Conservation (phyloP, 2,329 filamentous ascomycete species). For the Corynespora cassiicola region DNA sequence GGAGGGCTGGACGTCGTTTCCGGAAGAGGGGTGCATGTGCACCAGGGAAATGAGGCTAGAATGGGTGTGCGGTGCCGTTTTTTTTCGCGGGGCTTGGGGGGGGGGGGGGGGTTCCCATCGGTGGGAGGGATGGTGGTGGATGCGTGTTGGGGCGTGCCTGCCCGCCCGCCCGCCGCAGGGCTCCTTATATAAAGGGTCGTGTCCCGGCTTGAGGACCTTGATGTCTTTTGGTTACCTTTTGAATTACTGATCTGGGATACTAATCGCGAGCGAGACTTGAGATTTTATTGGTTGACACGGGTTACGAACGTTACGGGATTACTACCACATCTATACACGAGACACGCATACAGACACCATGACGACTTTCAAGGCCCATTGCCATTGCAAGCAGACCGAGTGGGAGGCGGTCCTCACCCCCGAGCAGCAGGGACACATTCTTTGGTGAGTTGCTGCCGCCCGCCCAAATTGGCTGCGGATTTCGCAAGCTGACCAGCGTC, state of each 20-base stretch:
- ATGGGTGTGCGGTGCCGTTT: too few species aligned
- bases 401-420: conserved; percentile 58
- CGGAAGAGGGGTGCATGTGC: too few species aligned
- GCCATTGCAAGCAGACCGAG: conserved; percentile 62
- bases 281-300: background rate
- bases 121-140: too few species aligned
- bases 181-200: too few species aligned
- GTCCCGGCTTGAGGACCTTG: conserved; percentile 21
- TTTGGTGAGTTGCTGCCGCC: conserved; percentile 52
- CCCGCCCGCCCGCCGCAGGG: too few species aligned
- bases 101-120: too few species aligned
- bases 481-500: conserved; percentile 1
- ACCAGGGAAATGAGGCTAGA: too few species aligned
- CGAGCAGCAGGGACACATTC: conserved; percentile 53
- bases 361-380: conserved; percentile 57
- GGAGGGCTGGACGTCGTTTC: too few species aligned
- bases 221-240: conserved; percentile 7
- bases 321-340: background rate
- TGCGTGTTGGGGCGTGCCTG: too few species aligned
- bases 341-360: conserved; percentile 35
- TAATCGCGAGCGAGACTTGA: too few species aligned
- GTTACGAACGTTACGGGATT: background rate
- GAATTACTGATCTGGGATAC: too few species aligned
- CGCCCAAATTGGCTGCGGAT: background rate
- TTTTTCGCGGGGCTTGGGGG: too few species aligned